Conservation (phyloP, 495 filamentous ascomycete species). For the Trichoderma gamsii region DNA sequence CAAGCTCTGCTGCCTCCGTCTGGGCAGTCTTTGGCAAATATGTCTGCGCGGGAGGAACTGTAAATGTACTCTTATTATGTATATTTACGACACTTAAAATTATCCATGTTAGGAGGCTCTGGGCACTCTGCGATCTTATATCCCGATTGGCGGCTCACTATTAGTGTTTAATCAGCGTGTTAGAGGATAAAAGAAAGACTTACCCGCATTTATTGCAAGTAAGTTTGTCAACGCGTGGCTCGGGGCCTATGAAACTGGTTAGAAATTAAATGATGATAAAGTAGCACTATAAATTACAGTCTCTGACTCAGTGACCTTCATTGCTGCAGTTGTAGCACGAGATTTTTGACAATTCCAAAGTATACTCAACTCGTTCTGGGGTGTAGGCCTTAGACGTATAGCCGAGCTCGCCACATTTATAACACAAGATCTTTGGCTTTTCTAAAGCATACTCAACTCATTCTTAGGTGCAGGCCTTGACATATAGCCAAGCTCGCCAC, state of each 20-base stretch:
- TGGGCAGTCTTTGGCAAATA: slow-evolving; percentile 75
- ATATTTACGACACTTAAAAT: slow-evolving; percentile 62
- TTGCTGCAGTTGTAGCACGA: slow-evolving; percentile 71
- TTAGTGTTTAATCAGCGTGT: slow-evolving; percentile 18
- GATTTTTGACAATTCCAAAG: too few relatives aligned
- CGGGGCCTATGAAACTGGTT: slow-evolving; percentile 36
- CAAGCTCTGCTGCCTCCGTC: slow-evolving; percentile 52
- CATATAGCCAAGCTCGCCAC: too few relatives aligned
- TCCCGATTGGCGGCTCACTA: slow-evolving; percentile 29
- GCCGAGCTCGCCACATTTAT: too few relatives aligned
- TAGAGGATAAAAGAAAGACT: slow-evolving; percentile 22
- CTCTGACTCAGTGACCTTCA: slow-evolving; percentile 61
- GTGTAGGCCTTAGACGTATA: too few relatives aligned
- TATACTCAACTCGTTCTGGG: too few relatives aligned
- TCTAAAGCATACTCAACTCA: too few relatives aligned
- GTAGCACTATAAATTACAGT: slow-evolving; percentile 46
- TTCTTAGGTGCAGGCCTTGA: too few relatives aligned
- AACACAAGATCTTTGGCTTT: too few relatives aligned
- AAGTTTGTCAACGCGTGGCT: slow-evolving; percentile 48
- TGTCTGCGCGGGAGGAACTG: neutral
- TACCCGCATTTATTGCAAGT: slow-evolving; percentile 83
- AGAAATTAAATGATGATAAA: slow-evolving; percentile 21
- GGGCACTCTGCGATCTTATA: slow-evolving; percentile 36
- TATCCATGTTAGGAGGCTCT: slow-evolving; percentile 63
- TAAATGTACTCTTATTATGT: slow-evolving; percentile 31